Evolutionary conservation across 345 rosid genomes (phyloP), one percentile per base, ranked within the genome.

Genomic region (Bruguiera sexangula): DNA sequence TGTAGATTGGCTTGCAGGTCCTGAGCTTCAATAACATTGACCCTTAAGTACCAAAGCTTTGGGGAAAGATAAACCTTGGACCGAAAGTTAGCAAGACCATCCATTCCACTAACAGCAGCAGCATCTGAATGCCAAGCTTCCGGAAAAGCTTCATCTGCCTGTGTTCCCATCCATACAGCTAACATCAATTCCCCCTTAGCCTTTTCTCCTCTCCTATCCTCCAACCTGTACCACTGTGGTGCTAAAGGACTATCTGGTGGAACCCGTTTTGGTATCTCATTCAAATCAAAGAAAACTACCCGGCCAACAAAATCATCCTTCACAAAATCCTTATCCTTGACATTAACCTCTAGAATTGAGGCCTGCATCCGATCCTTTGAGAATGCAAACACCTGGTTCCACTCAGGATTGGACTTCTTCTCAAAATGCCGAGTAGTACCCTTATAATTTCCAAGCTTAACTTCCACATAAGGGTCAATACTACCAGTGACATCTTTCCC

Each of bases 81-180:
- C 24, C 97, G 75, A 2, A 96, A 92, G 63, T 86, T 89, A 2
- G 93, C 77, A 0, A 95, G 70, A 65, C 66, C 73, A 68, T 90
- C 90, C 18, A 74, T 69, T n/a, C 90, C 97, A 76, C 85, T 85
- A 8, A 95, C 68, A 19, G 80, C 76, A 75, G 90, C 98, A 3
- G 99, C 96, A 77, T 95, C 99, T 8, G 99, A 95, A 67, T 95
- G 98, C 98, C 99, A 95, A 53, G 98, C 98, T 50, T 86, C 93
- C 0, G 96, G 92, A 73, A 95, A 95, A 9, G 98, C 84, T 73
- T 95, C 99, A 31, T 95, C 99, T 0, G 99, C 98, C 76, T 92
- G 99, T 21, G 99, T 95, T 62, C 99, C 98, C 80, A 95, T 82
- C 99, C 99, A 95, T 27, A 95, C 92, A 1, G 96, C 94, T 19